phyloP scores from a whole-genome alignment of 139 green algal genomes.

The Mychonastes homosphaera region DNA sequence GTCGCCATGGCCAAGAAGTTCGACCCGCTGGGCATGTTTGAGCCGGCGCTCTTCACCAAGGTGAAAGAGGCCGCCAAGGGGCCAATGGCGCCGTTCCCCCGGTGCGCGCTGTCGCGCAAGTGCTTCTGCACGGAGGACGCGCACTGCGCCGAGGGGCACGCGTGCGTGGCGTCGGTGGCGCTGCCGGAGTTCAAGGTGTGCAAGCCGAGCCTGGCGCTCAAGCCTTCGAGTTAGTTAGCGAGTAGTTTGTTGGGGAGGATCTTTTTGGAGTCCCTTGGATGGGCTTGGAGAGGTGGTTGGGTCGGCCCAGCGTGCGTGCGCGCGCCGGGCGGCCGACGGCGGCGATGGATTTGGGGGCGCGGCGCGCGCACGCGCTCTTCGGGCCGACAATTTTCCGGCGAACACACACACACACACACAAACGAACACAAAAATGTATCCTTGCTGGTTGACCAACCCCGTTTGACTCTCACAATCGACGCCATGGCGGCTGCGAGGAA shows the following conservation, averaged over 20 bases:
- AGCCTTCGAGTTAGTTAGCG: not conserved
- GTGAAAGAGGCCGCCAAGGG: not conserved
- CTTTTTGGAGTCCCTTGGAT: not conserved
- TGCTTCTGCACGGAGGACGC: constrained; percentile 16
- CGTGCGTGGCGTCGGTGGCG: constrained; percentile 1
- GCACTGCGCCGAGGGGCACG: constrained; percentile 5
- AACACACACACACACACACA: not conserved
- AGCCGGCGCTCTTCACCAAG: constrained; percentile 10
- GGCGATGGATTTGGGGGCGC: too few relatives aligned
- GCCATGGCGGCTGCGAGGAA: too few relatives aligned
- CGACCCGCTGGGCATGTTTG: constrained; percentile 12
- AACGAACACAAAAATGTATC: too few relatives aligned
- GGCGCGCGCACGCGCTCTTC: not conserved
- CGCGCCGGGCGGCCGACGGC: too few relatives aligned
- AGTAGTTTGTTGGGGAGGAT: not conserved
- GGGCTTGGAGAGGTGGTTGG: not conserved
- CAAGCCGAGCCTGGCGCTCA: constrained; percentile 2
- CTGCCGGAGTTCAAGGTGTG: constrained; percentile 16
- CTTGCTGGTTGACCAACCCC: too few relatives aligned
- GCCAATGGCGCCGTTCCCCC: not conserved
- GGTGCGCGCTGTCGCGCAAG: constrained; percentile 2
- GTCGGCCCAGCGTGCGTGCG: too few relatives aligned
- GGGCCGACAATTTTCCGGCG: not conserved
- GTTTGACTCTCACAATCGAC: too few relatives aligned
- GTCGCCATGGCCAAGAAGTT: constrained; percentile 5